Percentiles rank a stretch among this genome's conserved stretches.
Conservation (phyloP, 331 rosid species). For the Pyracantha coccinea region DNA sequence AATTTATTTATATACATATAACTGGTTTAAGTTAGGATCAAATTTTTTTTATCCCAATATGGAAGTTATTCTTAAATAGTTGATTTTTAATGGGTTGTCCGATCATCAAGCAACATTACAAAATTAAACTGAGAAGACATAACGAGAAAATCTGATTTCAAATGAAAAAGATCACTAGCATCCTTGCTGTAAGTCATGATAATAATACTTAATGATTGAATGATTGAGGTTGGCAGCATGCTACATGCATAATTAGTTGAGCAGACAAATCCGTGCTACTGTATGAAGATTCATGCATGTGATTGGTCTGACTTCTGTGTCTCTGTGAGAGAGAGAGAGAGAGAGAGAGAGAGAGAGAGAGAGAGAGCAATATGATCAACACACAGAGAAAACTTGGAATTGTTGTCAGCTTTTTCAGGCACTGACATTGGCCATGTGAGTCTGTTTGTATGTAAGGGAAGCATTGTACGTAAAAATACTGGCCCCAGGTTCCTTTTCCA, state of each 20-base stretch:
- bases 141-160: too few species aligned
- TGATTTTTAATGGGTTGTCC: too few species aligned
- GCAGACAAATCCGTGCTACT: background rate
- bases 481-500: too few species aligned
- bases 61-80: too few species aligned
- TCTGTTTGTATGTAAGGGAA: background rate
- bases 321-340: background rate
- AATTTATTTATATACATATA: too few species aligned
- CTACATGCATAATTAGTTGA: background rate
- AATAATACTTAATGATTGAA: background rate
- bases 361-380: background rate
- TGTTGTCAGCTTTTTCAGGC: background rate
- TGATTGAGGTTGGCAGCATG: background rate
- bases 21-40: too few species aligned
- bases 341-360: background rate
- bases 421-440: background rate
- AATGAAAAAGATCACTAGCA: too few species aligned
- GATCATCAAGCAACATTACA: too few species aligned
- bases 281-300: background rate
- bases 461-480: background rate
- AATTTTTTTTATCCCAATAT: too few species aligned
- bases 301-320: background rate
- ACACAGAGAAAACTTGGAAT: background rate
- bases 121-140: too few species aligned
- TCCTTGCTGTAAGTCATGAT: background rate